phyloP scores from a whole-genome alignment of 1,284 basidiomycete genomes.

The Papiliotrema laurentii region DNA sequence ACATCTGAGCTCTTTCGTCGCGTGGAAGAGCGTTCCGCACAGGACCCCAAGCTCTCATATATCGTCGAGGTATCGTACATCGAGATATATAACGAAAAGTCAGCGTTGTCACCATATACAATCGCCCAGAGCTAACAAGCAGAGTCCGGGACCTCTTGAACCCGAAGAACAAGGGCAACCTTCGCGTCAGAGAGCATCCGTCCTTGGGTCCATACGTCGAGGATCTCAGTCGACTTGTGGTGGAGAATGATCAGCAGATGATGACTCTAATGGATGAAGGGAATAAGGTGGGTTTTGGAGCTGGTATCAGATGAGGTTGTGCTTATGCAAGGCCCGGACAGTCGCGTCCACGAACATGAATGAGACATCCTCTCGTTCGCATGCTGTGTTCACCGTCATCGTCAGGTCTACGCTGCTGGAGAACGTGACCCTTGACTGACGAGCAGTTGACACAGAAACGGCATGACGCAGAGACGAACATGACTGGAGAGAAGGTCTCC shows the following conservation, averaged over 20 bases:
- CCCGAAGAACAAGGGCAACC: conserved; percentile 89
- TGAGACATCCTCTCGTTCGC: conserved; percentile 96
- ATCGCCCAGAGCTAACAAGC: conserved; percentile 3
- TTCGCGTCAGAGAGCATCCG: conserved; percentile 94
- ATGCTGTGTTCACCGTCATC: conserved; percentile 94
- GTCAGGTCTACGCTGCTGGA: no score
- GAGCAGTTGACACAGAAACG: conserved; percentile 73
- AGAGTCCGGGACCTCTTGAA: conserved; percentile 85
- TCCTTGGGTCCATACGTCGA: conserved; percentile 93
- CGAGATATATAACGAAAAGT: conserved; percentile 95
- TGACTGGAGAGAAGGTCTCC: conserved; percentile 94
- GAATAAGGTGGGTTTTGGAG: conserved; percentile 61
- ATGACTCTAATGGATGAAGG: conserved; percentile 99
- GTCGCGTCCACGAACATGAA: conserved; percentile 99
- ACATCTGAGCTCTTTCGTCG: conserved; percentile 88
- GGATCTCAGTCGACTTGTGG: conserved; percentile 88
- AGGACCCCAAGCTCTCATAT: conserved; percentile 69
- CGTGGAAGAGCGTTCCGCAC: conserved; percentile 62
- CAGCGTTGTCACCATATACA: conserved; percentile 3
- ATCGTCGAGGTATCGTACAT: conserved; percentile 97
- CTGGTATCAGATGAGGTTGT: not conserved
- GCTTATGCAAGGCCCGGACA: conserved; percentile 61
- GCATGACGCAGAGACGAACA: conserved; percentile 71
- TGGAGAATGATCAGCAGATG: conserved; percentile 88
- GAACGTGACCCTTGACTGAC: conserved; percentile 2